Evolutionary conservation across 2,329 filamentous ascomycete species (phyloP).

Genomic region (Fusarium liriodendri): DNA sequence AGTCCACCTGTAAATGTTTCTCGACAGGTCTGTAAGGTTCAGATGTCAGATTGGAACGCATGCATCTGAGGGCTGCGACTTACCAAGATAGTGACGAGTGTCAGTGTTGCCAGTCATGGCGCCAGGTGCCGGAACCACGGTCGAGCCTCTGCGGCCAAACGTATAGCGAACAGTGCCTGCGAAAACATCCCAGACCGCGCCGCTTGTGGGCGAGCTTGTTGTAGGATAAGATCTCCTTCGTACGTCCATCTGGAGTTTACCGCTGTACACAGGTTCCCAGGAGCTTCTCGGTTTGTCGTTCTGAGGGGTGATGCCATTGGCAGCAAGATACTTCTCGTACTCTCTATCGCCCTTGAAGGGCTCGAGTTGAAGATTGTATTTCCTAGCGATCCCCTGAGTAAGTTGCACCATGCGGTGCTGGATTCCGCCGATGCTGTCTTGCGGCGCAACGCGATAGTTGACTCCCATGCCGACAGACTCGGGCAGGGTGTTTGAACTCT

Average conservation of each 20-base stretch:
- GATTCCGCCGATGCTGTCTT: slow-evolving; percentile 10
- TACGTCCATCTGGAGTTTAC: background rate
- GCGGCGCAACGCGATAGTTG: slow-evolving; percentile 59
- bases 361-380: background rate
- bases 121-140: slow-evolving; percentile 6
- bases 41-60: background rate
- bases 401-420: background rate
- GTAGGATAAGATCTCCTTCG: background rate
- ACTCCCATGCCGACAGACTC: slow-evolving; percentile 67
- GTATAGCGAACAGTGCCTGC: slow-evolving; percentile 14
- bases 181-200: slow-evolving; percentile 10
- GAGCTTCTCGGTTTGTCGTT: background rate
- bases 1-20: slow-evolving; percentile 13
- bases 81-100: slow-evolving; percentile 11
- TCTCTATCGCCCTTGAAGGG: slow-evolving; percentile 16
- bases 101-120: slow-evolving; percentile 30
- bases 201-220: background rate
- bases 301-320: background rate
- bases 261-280: background rate
- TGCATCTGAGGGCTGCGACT: no score
- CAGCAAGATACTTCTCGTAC: background rate
- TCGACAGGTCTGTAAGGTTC: background rate
- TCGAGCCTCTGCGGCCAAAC: background rate
- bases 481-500: slow-evolving; percentile 48
- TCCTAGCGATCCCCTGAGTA: background rate